phyloP scores from a whole-genome alignment of 2,329 filamentous ascomycete species.

The Mollisia scopiformis region DNA sequence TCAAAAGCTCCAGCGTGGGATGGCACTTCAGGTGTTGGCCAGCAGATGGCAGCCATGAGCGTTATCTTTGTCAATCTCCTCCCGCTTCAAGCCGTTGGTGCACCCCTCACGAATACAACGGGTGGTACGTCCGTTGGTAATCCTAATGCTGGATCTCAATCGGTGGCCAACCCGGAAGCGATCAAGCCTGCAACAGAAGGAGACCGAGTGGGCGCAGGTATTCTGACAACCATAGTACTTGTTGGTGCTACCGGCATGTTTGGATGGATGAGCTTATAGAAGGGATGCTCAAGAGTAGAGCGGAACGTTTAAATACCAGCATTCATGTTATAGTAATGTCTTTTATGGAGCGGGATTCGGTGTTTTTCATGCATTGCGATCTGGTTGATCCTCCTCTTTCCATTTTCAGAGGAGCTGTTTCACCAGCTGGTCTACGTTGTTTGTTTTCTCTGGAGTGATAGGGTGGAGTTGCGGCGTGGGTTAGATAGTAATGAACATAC shows the following conservation, averaged over 20 bases:
- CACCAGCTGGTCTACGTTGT: neutral
- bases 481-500: neutral
- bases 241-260: conserved; percentile 37
- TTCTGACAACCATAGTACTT: conserved; percentile 42
- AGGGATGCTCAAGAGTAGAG: neutral
- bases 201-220: conserved; percentile 46
- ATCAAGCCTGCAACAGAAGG: conserved; percentile 37
- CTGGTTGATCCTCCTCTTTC: neutral
- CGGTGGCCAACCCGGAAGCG: conserved; percentile 19
- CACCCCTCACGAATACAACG: conserved; percentile 34
- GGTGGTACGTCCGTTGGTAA: conserved; percentile 41
- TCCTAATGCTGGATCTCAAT: conserved; percentile 28
- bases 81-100: conserved; percentile 37
- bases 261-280: conserved; percentile 38
- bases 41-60: conserved; percentile 70
- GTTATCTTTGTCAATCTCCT: conserved; percentile 50
- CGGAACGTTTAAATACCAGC: neutral
- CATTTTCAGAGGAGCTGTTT: neutral
- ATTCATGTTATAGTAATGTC: neutral
- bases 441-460: neutral
- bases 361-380: neutral
- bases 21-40: conserved; percentile 52
- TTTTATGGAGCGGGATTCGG: neutral
- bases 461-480: neutral
- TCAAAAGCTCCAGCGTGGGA: conserved; percentile 48